Base-by-base conservation (phyloP, 2,329 filamentous ascomycete genomes). In the Stemphylium vesicarium region DNA sequence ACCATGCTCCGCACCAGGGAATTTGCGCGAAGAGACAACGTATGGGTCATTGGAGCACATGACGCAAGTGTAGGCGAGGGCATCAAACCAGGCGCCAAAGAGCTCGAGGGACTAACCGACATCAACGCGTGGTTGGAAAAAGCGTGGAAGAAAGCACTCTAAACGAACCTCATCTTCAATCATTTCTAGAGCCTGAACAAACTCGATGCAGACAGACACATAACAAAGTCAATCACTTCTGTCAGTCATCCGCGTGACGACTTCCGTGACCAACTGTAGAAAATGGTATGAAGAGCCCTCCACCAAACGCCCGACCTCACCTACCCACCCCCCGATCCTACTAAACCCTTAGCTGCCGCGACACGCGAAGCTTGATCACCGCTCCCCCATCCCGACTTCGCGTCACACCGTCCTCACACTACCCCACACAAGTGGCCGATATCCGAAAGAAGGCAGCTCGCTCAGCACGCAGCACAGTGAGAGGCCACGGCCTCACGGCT, bases 1-100 rank as follows among this genome's bases (percentile, higher is more conserved):
- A 71, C 63, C 1, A 70, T 73, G 29, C 53, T 48, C 10, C 59
- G 70, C 3, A 64, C 68, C 5, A 66, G 56, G 33, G 57, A 53
- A 2, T 67, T 64, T 42, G 60, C 66, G 1, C 46, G 60, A 26
- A 63, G 56, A 31, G 59, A 65, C 0, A 66, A 71, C 22, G 40
- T 73, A 3, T 73, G 69, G 68, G 68, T 73, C 5, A 43, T 72
- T 44, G 70, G 64, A 9, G 71, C 70, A 7, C 71, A 74, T 45
- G 70, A 74, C 24, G 66, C 61, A 26, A 71, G 61, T 41, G 53
- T 71, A 16, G 66, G 67, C 4, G 60, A 70, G 26, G 51, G 46
- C 1, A 65, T 73, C 32, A 44, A 53, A 18, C 44, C 59, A 3
- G 65, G 59, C 2, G 46, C 57, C 48, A 64, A 63, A 46, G 61